Evolutionary conservation across 2,329 filamentous ascomycete genomes (phyloP).

Genomic region (Alternaria sp.): DNA sequence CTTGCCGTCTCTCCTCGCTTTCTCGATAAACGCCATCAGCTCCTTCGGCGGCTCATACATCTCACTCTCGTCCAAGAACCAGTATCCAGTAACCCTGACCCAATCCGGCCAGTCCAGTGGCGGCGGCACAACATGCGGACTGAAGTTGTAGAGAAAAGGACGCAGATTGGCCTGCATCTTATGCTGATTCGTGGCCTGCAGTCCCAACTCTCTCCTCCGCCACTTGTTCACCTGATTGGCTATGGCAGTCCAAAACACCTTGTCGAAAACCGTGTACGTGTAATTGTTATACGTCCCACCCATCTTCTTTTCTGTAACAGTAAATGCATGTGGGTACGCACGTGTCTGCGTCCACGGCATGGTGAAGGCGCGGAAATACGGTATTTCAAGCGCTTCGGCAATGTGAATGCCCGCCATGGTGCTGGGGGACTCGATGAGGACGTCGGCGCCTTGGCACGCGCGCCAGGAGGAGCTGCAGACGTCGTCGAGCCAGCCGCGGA

Average conservation of each 20-base stretch:
- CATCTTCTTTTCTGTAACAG: conserved; percentile 91
- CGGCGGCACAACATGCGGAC: conserved; percentile 89
- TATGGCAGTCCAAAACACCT: conserved; percentile 94
- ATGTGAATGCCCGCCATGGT: conserved; percentile 99
- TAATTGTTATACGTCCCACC: conserved; percentile 95
- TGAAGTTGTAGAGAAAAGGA: conserved; percentile 98
- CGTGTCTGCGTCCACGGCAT: conserved; percentile 99
- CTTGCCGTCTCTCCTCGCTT: conserved; percentile 81
- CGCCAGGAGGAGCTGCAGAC: conserved; percentile 81
- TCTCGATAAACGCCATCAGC: conserved; percentile 81
- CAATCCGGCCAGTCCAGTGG: conserved; percentile 96
- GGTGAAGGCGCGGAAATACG: conserved; percentile 96
- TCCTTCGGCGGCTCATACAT: conserved; percentile 78
- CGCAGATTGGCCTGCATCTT: conserved; percentile 97
- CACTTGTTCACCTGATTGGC: conserved; percentile 91
- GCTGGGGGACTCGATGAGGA: conserved; percentile 93
- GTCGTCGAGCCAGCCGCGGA: conserved; percentile 94
- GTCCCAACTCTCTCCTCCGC: conserved; percentile 79
- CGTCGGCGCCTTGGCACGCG: conserved; percentile 84
- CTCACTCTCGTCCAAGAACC: conserved; percentile 84
- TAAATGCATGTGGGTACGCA: conserved; percentile 95
- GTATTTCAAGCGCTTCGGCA: conserved; percentile 88
- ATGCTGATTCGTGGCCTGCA: conserved; percentile 83
- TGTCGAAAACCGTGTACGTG: conserved; percentile 96
- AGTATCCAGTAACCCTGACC: conserved; percentile 97